Base-by-base conservation (phyloP, 1,139 yeast species). In the Pichiaceae sp. region DNA sequence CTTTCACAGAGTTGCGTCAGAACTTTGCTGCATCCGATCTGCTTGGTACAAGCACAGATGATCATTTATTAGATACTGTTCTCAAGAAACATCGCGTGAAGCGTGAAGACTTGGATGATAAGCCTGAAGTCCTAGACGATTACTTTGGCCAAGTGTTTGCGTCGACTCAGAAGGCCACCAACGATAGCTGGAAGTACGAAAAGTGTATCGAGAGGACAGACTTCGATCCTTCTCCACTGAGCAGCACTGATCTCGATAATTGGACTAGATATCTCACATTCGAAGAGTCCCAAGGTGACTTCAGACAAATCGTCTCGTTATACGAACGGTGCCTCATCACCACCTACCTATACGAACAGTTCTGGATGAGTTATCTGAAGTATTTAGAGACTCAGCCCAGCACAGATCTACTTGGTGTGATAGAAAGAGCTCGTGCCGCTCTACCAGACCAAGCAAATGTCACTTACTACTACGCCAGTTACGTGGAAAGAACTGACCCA, bases 241-340 rank as follows among this genome's bases (percentile, higher is more conserved):
- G 67, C 0, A 48, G 52, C 1, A 54, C 56, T 2, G 79, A 75
- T 37, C 34, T 60, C 1, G 41, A 44, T 0, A 56, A 55, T n/a
- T 81, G 89, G 87, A 44, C 57, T 1, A 48, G 56, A 1, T 81
- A 80, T 49, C 46, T 79, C 17, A 61, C 67, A 23, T 67, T 60
- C 45, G 75, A 75, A 45, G 66, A 56, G 36, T 4, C 35, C 0
- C 30, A 49, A 41, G 28, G 42, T 20, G 35, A 51, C 34, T 45
- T 40, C 30, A 46, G 36, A 23, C 66, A 51, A 42, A 51, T 53
- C 1, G 47, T 50, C 3, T 52, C 66, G n/a, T 47, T 76, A 2
- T 80, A 75, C 53, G 83, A 79, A 53, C 61, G 89, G 43, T 65
- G 77, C 12, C 55, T 81, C 15, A 58, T 79, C 1, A 83, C 87